These are phyloP conservation scores for Auriscalpium microsporum DNA, from an alignment of 768 basidiomycete genomes.

Conservation along the genomic window DNA sequence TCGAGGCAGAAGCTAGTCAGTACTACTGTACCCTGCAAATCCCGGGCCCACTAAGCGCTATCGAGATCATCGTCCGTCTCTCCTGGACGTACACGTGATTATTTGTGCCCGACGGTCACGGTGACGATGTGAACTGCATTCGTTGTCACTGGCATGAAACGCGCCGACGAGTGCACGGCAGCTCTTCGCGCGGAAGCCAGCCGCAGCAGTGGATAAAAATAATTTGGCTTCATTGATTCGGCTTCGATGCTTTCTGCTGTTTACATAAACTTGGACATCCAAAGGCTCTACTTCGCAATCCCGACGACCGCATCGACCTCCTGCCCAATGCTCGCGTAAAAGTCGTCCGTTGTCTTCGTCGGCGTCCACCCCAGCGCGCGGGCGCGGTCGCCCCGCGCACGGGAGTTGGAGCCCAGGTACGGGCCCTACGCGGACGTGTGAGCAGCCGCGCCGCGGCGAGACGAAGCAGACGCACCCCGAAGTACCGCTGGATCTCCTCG, in stretches of 20 bases:
- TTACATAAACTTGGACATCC: background rate
- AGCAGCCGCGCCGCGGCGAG: background rate
- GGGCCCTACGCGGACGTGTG: constrained; percentile 6
- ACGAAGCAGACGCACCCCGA: constrained; percentile 10
- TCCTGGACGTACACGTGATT: no score
- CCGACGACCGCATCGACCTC: constrained; percentile 30
- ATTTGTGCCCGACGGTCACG: no score
- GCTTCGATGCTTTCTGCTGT: background rate
- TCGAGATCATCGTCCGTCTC: no score
- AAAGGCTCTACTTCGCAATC: background rate
- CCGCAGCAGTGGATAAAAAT: no score
- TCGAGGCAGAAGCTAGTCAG: no score
- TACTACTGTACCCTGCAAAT: no score
- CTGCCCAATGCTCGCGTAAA: constrained; percentile 38
- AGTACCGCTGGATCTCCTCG: constrained; percentile 35
- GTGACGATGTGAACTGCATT: no score
- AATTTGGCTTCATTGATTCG: no score
- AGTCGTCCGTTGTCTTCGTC: constrained; percentile 37
- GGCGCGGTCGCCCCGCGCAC: constrained; percentile 35
- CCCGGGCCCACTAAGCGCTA: no score
- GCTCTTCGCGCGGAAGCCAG: no score
- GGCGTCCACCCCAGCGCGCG: constrained; percentile 46
- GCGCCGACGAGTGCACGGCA: no score
- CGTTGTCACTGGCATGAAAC: no score
- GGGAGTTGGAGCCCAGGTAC: constrained; percentile 28